A percentile compares a stretch with the other conserved stretches of the same genome.
phyloP scores from a whole-genome alignment of 768 basidiomycete genomes.

The Termitomyces sp. region DNA sequence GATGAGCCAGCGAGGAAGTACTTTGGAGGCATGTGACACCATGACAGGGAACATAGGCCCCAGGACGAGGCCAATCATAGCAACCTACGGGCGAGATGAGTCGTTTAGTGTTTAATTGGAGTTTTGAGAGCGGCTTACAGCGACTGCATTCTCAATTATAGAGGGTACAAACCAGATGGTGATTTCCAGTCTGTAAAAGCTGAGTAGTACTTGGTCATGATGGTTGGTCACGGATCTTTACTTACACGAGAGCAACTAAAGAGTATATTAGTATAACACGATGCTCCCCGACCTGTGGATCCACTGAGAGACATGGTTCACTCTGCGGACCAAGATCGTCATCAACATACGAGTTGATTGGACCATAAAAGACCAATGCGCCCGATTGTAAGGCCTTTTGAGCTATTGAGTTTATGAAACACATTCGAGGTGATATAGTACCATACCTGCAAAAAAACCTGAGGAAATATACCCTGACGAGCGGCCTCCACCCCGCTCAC shows the following conservation, averaged over 20 bases:
- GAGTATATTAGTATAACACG: conserved; percentile 26
- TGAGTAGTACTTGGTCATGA: neutral
- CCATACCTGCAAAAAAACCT: conserved; percentile 20
- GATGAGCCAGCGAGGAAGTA: conserved; percentile 27
- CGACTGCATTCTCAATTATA: conserved; percentile 26
- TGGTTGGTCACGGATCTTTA: neutral
- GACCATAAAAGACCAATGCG: conserved; percentile 44
- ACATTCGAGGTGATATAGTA: neutral
- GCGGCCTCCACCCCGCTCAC: conserved; percentile 38
- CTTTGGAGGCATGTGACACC: conserved; percentile 26
- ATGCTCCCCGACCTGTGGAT: too few relatives aligned
- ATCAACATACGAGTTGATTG: conserved; percentile 31
- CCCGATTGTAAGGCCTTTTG: conserved; percentile 41
- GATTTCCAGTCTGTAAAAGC: conserved; percentile 32
- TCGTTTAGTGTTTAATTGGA: neutral
- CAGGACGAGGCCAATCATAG: conserved; percentile 43
- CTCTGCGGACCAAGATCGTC: neutral
- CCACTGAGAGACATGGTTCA: conserved; percentile 20
- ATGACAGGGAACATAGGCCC: conserved; percentile 51
- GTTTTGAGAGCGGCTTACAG: conserved; percentile 18
- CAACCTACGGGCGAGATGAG: conserved; percentile 19
- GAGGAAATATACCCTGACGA: conserved; percentile 39
- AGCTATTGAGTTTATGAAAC: neutral
- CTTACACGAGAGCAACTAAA: conserved; percentile 26
- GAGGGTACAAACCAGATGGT: conserved; percentile 51